Conservation (phyloP, 345 rosid species). For the Eucalyptus pumila region DNA sequence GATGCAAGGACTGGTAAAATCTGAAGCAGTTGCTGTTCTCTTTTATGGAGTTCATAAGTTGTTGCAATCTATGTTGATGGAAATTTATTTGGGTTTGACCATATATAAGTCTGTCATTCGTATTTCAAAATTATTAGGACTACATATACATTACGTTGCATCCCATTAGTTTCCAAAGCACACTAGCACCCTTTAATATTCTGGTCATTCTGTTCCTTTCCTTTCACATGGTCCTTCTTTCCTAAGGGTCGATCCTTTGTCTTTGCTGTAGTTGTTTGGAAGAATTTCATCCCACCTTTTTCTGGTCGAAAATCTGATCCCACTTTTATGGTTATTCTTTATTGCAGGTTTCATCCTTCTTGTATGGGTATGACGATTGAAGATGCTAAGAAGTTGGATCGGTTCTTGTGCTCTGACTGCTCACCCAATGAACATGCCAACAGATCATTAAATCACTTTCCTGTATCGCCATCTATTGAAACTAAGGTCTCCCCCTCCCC, state of each 20-base stretch:
- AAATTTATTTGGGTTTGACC: background rate
- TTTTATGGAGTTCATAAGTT: background rate
- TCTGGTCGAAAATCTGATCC: background rate
- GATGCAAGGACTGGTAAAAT: conserved; percentile 82
- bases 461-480: conserved; percentile 31
- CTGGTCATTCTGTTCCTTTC: background rate
- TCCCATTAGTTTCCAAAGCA: background rate
- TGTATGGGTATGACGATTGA: conserved; percentile 78
- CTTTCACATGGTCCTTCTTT: background rate
- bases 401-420: conserved; percentile 69
- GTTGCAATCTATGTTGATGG: background rate
- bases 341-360: conserved; percentile 75
- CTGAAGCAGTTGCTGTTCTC: background rate
- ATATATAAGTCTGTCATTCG: background rate
- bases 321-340: background rate
- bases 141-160: background rate
- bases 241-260: background rate
- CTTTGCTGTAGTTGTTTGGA: background rate
- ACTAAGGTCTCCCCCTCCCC: conserved; percentile 16
- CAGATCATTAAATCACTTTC: conserved; percentile 51
- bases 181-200: background rate
- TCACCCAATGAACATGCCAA: conserved; percentile 31
- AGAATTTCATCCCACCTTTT: background rate
- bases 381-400: conserved; percentile 66
- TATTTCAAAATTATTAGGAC: background rate